Conservation (phyloP, 441 rosid species). For the Pelargonium hybrid region DNA sequence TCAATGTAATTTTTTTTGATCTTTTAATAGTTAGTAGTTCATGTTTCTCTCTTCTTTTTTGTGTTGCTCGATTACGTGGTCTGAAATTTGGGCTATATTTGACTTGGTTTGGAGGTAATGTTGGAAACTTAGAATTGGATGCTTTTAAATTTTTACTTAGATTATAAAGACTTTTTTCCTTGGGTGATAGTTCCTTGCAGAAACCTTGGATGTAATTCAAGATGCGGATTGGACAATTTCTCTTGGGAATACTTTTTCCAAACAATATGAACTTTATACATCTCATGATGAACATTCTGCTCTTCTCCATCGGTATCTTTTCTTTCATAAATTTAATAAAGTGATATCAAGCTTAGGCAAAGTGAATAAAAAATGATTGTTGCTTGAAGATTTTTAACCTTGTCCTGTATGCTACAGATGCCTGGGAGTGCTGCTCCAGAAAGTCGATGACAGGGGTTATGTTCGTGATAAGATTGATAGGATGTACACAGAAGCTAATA, state of each 20-base stretch:
- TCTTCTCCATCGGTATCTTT: slow-evolving; percentile 76
- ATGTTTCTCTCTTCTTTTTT: neutral
- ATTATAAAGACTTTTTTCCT: slow-evolving; percentile 10
- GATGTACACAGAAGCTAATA: slow-evolving; percentile 90
- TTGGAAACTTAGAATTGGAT: neutral
- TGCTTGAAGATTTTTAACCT: neutral
- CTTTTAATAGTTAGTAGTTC: slow-evolving; percentile 9
- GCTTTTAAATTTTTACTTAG: neutral
- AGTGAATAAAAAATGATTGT: neutral
- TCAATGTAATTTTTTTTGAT: slow-evolving; percentile 46
- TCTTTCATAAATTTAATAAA: slow-evolving; percentile 14
- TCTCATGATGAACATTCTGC: slow-evolving; percentile 88
- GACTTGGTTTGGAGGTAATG: neutral
- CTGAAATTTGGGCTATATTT: neutral
- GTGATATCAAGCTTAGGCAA: neutral
- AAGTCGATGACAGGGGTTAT: slow-evolving; percentile 76
- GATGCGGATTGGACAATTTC: slow-evolving; percentile 78
- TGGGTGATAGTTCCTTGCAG: slow-evolving; percentile 76
- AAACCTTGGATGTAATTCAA: slow-evolving; percentile 93
- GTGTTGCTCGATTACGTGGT: slow-evolving; percentile 7
- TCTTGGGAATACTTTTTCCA: slow-evolving; percentile 78
- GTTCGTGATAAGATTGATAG: slow-evolving; percentile 80
- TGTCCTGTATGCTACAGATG: slow-evolving; percentile 46
- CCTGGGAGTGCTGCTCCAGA: slow-evolving; percentile 90
- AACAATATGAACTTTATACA: slow-evolving; percentile 67